Evolutionary conservation across 2,329 filamentous ascomycete species (phyloP), one percentile per base, ranked within the genome.

Genomic region (Fusarium fujikuroi): DNA sequence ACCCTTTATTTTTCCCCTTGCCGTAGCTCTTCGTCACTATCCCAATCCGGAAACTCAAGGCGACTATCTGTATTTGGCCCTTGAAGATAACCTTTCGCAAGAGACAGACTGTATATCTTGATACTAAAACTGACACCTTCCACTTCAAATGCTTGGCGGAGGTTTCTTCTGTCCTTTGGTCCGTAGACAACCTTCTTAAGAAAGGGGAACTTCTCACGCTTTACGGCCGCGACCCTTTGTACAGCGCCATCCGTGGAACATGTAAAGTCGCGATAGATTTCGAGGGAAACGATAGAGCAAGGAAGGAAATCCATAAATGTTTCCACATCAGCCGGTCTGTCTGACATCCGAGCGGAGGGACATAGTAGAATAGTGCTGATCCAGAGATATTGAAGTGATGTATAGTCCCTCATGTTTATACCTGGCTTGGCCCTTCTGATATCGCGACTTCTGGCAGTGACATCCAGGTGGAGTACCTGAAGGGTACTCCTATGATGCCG

Each of bases 191-290:
- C 9, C 25, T 11, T 14, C 7, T 8, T 30, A 8, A n/a, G 21
- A 16, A n/a, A n/a, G 9, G 46, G 28, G 4, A 49, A 49, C 19
- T 32, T 30, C 9, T 30, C 19, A 18, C 15, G 32, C 14, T 49
- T 32, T 14, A 6, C 46, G 10, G 19, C 46, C 3, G 12, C 11
- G 39, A 40, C 7, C 2, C 19, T 12, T 21, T 9, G 12, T n/a
- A 40, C 4, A 21, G 19, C 19, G 12, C 1, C 3, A 1, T 9
- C 0, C 9, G 9, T 18, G 10, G 9, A 5, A 10, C 16, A 37
- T 10, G 1, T 5, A 7, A 16, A 4, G 8, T 43, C 9, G 6
- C n/a, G 9, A 28, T 15, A 21, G 28, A n/a, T 23, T 18, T 12
- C 46, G 7, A 49, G 46, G 6, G 46, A 49, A 12, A 49, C 14